These are phyloP conservation scores for Solanum hybrid DNA, from an alignment of 305 asterid species.

Conservation along the genomic window DNA sequence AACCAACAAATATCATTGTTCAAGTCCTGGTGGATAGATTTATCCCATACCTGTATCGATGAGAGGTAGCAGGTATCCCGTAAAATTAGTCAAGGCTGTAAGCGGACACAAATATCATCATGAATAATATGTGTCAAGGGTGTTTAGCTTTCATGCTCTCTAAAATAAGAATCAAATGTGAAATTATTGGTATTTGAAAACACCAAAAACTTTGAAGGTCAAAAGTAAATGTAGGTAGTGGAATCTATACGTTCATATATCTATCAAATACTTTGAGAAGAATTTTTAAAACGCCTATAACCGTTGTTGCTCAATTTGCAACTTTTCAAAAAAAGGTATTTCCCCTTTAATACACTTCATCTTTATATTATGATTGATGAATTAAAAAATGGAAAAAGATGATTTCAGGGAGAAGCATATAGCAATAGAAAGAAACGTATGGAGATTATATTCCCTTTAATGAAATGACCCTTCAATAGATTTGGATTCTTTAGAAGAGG, in stretches of 20 bases:
- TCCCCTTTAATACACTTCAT: not conserved
- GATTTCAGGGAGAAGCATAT: not conserved
- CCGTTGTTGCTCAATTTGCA: not conserved
- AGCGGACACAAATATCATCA: not conserved
- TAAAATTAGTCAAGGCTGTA: not conserved
- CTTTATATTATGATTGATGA: not conserved
- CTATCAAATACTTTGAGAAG: not conserved
- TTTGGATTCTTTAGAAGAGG: slow-evolving; percentile 10
- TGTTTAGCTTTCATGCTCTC: not conserved
- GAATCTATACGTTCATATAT: not conserved
- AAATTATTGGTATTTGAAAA: not conserved
- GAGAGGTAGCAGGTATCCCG: not conserved
- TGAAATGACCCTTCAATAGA: slow-evolving; percentile 3
- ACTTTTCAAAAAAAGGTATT: not conserved
- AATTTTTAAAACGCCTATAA: not conserved
- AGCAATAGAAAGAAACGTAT: not conserved
- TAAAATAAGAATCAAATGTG: not conserved
- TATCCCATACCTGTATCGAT: not conserved
- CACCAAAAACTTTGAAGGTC: not conserved
- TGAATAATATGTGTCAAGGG: not conserved
- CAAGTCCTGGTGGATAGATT: not conserved
- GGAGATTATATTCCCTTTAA: not conserved
- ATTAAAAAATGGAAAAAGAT: not conserved
- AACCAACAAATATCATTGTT: not conserved
- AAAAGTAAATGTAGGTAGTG: not conserved